phyloP scores from a whole-genome alignment of 208 protist species.

The Trypanosoma cruzi region DNA sequence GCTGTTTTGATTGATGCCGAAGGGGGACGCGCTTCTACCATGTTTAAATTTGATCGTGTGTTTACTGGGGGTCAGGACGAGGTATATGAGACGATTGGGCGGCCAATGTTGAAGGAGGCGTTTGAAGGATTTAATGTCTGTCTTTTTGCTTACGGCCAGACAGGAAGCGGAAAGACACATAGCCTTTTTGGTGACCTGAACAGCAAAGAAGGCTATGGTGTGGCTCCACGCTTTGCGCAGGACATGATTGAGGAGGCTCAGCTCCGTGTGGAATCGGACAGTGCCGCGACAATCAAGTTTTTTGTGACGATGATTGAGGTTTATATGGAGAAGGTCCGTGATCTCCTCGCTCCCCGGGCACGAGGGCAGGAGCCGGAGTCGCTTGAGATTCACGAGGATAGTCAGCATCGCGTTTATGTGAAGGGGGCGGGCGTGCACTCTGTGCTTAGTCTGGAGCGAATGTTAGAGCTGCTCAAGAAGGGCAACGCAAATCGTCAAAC shows the following conservation, averaged over 20 bases:
- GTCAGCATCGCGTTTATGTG: conserved; percentile 52
- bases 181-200: conserved; percentile 66
- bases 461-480: conserved; percentile 57
- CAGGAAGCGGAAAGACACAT: conserved; percentile 78
- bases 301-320: conserved; percentile 58
- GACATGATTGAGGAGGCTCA: conserved; percentile 33
- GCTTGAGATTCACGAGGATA: conserved; percentile 68
- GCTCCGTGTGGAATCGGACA: conserved; percentile 34
- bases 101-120: conserved; percentile 78
- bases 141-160: conserved; percentile 83
- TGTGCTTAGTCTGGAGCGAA: conserved; percentile 66
- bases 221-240: conserved; percentile 34
- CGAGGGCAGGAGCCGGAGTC: conserved; percentile 75
- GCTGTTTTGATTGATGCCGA: conserved; percentile 21
- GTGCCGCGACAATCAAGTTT: conserved; percentile 25
- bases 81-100: conserved; percentile 72
- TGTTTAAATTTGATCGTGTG: conserved; percentile 40
- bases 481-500: conserved; percentile 60
- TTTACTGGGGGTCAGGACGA: conserved; percentile 48
- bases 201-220: conserved; percentile 11
- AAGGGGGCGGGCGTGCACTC: conserved; percentile 64
- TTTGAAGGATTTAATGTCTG: conserved; percentile 88
- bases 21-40: not conserved
- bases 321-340: conserved; percentile 58
- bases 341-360: conserved; percentile 49